These are phyloP conservation scores for Lachancea fermentati DNA, from an alignment of 805 yeast species.

Conservation along the genomic window DNA sequence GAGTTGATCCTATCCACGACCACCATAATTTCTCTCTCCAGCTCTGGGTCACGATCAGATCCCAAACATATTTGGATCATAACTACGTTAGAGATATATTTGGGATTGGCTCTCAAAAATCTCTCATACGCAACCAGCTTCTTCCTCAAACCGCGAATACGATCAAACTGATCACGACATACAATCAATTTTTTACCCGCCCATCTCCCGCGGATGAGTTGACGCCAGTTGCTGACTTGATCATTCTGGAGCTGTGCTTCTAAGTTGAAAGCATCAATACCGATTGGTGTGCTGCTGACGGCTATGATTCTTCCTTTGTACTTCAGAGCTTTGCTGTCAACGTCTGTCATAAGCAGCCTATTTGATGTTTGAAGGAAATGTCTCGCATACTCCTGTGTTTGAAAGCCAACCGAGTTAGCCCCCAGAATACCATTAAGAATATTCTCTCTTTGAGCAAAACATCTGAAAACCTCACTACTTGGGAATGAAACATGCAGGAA, in stretches of 20 bases:
- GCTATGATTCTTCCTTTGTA: constrained; percentile 53
- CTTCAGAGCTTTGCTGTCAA: constrained; percentile 53
- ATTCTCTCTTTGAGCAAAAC: constrained; percentile 79
- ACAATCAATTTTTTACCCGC: constrained; percentile 61
- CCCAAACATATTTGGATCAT: constrained; percentile 77
- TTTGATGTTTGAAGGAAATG: constrained; percentile 91
- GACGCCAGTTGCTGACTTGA: constrained; percentile 59
- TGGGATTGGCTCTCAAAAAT: constrained; percentile 68
- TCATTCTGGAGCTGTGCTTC: constrained; percentile 40
- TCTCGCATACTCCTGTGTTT: constrained; percentile 86
- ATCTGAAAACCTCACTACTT: constrained; percentile 88
- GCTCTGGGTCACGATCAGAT: constrained; percentile 49
- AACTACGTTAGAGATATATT: constrained; percentile 60
- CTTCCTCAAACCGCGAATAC: constrained; percentile 81
- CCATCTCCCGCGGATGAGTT: constrained; percentile 76
- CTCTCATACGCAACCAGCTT: constrained; percentile 82
- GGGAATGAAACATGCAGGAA: constrained; percentile 94
- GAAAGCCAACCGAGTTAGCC: constrained; percentile 83
- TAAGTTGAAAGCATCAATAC: constrained; percentile 66
- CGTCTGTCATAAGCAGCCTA: constrained; percentile 76
- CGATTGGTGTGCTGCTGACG: constrained; percentile 63
- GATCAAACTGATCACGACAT: constrained; percentile 83
- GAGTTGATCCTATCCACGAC: constrained; percentile 86
- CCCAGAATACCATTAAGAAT: constrained; percentile 81
- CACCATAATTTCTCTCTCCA: constrained; percentile 66